Evolutionary conservation across 2,329 filamentous ascomycete species (phyloP).

Genomic region (Trichoderma sp.): DNA sequence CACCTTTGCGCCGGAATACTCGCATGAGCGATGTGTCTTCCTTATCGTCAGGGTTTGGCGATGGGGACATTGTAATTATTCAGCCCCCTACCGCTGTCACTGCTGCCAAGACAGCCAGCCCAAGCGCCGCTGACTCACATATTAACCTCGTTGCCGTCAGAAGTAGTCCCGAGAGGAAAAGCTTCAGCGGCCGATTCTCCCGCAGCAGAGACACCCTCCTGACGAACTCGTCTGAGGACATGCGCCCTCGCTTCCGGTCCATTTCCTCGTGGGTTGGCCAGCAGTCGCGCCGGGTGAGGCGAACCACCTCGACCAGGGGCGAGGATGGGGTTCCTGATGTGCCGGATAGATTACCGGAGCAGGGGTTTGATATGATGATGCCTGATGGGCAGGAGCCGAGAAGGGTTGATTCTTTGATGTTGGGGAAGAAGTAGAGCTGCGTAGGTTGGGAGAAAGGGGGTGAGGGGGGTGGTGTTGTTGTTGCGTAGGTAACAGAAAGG

Average conservation of each 20-base stretch:
- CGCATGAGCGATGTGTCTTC: conserved; percentile 54
- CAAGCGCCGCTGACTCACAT: conserved; percentile 15
- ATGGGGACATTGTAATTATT: conserved; percentile 53
- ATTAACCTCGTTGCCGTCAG: conserved; percentile 2
- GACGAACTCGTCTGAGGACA: conserved; percentile 52
- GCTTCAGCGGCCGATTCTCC: conserved; percentile 16
- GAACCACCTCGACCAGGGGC: conserved; percentile 30
- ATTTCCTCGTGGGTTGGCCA: conserved; percentile 64
- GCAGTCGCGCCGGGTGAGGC: conserved; percentile 54
- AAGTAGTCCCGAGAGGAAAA: not conserved
- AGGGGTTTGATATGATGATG: conserved; percentile 50
- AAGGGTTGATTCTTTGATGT: conserved; percentile 33
- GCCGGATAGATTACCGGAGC: conserved; percentile 43
- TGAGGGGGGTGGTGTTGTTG: not conserved
- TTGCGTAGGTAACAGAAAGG: not conserved
- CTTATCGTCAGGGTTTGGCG: conserved; percentile 62
- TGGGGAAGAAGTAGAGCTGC: not conserved
- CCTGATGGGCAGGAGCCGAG: conserved; percentile 48
- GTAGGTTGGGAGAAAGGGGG: not conserved
- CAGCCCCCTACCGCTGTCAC: conserved; percentile 29
- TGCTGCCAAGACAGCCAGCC: not conserved
- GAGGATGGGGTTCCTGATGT: conserved; percentile 38
- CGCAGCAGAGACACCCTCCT: conserved; percentile 48
- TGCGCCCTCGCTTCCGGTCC: conserved; percentile 53
- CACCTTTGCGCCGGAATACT: conserved; percentile 25